Evolutionary conservation across 2,329 filamentous ascomycete genomes (phyloP).

Genomic region (Xylogone sp.): DNA sequence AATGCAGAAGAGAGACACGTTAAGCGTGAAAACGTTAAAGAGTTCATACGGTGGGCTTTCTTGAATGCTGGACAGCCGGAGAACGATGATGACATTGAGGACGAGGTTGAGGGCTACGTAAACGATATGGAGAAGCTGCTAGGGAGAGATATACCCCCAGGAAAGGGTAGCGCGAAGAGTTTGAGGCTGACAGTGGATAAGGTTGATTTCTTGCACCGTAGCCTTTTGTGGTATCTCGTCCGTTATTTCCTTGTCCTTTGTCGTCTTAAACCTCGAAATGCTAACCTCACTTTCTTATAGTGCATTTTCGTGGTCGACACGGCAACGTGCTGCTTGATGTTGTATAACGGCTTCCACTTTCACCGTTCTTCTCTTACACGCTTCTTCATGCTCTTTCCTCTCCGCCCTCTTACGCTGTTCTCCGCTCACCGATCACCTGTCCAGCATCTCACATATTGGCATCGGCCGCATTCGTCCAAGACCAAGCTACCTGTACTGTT

Average conservation of each 20-base stretch:
- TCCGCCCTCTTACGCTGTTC: slow-evolving; percentile 41
- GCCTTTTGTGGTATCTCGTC: slow-evolving; percentile 50
- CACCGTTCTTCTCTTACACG: slow-evolving; percentile 35
- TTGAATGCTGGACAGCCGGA: slow-evolving; percentile 39
- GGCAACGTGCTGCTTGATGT: slow-evolving; percentile 22
- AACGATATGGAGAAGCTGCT: slow-evolving; percentile 43
- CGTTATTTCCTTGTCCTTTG: too few relatives aligned
- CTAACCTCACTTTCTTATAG: background rate
- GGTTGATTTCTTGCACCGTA: slow-evolving; percentile 49
- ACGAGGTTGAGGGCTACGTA: slow-evolving; percentile 49
- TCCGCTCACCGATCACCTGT: slow-evolving; percentile 38
- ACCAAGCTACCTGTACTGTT: slow-evolving; percentile 51
- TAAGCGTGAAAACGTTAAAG: slow-evolving; percentile 51
- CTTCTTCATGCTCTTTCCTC: slow-evolving; percentile 44
- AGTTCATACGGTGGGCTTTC: slow-evolving; percentile 55
- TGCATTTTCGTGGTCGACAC: slow-evolving; percentile 15
- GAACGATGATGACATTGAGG: slow-evolving; percentile 32
- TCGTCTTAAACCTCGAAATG: background rate
- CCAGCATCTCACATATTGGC: slow-evolving; percentile 49
- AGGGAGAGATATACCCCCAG: slow-evolving; percentile 41
- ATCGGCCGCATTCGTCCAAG: slow-evolving; percentile 53
- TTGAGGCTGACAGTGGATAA: slow-evolving; percentile 52
- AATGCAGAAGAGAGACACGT: slow-evolving; percentile 46
- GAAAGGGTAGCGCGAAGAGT: slow-evolving; percentile 44
- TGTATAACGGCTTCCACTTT: slow-evolving; percentile 38